phyloP scores from a whole-genome alignment of 495 filamentous ascomycete genomes.

The Hypoxylon fragiforme region DNA sequence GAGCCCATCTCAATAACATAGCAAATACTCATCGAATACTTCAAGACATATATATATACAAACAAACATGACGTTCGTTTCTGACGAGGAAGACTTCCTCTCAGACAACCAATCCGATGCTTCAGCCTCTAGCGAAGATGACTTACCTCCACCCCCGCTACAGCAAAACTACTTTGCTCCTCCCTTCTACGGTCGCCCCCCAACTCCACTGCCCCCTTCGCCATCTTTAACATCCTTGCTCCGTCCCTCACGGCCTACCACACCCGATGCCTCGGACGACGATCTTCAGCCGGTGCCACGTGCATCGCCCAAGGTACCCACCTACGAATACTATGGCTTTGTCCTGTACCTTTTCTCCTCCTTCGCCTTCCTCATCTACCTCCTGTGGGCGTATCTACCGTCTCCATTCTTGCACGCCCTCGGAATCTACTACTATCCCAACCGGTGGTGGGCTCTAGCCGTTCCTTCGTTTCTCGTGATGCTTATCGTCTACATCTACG shows the following conservation, averaged over 20 bases:
- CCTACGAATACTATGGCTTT: constrained; percentile 99
- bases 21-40: no score
- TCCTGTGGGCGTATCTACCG: constrained; percentile 93
- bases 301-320: constrained; percentile 89
- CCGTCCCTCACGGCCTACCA: constrained; percentile 85
- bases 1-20: no score
- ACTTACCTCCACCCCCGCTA: constrained; percentile 41
- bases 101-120: constrained; percentile 42
- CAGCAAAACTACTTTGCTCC: constrained; percentile 71
- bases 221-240: constrained; percentile 95
- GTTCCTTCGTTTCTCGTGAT: constrained; percentile 90
- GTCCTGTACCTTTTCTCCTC: constrained; percentile 87
- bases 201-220: constrained; percentile 88
- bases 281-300: constrained; percentile 82
- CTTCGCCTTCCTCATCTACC: constrained; percentile 81
- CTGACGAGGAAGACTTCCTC: constrained; percentile 53
- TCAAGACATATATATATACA: not conserved
- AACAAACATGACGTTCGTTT: constrained; percentile 49
- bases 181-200: constrained; percentile 85
- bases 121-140: constrained; percentile 34
- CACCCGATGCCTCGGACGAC: constrained; percentile 86
- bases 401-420: constrained; percentile 89
- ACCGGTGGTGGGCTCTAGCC: constrained; percentile 95
- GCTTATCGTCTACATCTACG: constrained; percentile 86
- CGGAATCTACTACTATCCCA: constrained; percentile 95